Percentiles rank a stretch among this genome's conserved stretches.
These are phyloP conservation scores for Amanita polypyramis DNA, from an alignment of 768 basidiomycete species.

Conservation along the genomic window DNA sequence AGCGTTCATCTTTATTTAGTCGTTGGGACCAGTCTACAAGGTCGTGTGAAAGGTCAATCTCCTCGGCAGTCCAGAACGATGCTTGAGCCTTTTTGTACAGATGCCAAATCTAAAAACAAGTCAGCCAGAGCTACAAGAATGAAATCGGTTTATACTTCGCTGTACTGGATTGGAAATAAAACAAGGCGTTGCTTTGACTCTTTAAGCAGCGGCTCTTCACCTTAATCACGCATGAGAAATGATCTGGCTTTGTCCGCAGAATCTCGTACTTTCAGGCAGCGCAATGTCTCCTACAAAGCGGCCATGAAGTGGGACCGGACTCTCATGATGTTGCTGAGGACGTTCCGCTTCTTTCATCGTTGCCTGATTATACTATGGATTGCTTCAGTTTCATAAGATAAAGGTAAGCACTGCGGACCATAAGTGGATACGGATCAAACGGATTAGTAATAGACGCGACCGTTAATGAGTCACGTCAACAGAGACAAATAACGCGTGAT, in stretches of 20 bases:
- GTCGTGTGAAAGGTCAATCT: constrained; percentile 89
- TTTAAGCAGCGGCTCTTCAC: constrained; percentile 77
- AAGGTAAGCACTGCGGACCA: neutral
- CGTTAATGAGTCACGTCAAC: constrained; percentile 13
- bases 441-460: neutral
- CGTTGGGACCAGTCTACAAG: constrained; percentile 80
- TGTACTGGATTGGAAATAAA: constrained; percentile 89
- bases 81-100: constrained; percentile 97
- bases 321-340: neutral
- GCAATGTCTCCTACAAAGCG: constrained; percentile 63
- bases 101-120: constrained; percentile 73
- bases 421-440: neutral
- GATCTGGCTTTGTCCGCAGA: neutral
- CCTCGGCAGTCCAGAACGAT: constrained; percentile 92
- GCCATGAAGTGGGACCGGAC: neutral
- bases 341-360: neutral
- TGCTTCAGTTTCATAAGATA: neutral
- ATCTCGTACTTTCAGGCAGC: constrained; percentile 46
- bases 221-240: constrained; percentile 20
- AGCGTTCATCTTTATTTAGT: constrained; percentile 77
- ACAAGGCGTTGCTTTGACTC: constrained; percentile 80
- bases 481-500: constrained; percentile 17
- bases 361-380: neutral
- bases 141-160: constrained; percentile 49
- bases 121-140: neutral